Conservation (phyloP, 1,139 yeast genomes). For the Hemisphaericaspora xylofermentans region DNA sequence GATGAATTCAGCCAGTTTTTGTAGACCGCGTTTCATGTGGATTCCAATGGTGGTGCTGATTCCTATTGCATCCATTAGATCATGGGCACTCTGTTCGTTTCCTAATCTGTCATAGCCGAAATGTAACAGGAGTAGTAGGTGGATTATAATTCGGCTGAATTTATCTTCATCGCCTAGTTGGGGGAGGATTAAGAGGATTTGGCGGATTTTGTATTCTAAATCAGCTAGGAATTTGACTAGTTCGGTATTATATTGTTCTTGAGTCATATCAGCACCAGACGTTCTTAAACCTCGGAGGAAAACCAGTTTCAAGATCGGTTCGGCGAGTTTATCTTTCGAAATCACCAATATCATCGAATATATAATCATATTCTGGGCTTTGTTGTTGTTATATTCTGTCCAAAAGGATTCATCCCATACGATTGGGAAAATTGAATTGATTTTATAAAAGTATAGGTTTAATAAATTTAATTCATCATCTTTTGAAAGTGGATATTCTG, state of each 20-base stretch:
- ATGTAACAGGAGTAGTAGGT: constrained; percentile 30
- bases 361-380: constrained; percentile 25
- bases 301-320: constrained; percentile 24
- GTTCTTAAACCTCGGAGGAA: constrained; percentile 13
- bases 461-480: constrained; percentile 24
- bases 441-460: constrained; percentile 30
- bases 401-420: constrained; percentile 30
- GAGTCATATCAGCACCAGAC: constrained; percentile 7
- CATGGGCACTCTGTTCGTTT: constrained; percentile 38
- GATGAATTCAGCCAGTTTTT: constrained; percentile 7
- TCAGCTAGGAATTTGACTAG: constrained; percentile 22
- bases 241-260: constrained; percentile 11
- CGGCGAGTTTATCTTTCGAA: constrained; percentile 29
- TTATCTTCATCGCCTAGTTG: constrained; percentile 41
- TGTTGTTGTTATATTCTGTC: constrained; percentile 23
- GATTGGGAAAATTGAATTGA: constrained; percentile 36
- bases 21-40: constrained; percentile 26
- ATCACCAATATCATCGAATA: constrained; percentile 31
- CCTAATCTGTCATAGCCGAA: constrained; percentile 33
- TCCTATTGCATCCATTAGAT: constrained; percentile 31
- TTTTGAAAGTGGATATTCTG: constrained; percentile 21
- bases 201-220: constrained; percentile 35
- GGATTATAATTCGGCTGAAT: constrained; percentile 28
- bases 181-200: constrained; percentile 25
- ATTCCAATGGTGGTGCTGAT: constrained; percentile 31